Conservation (phyloP, 257 asterid species). For the Solanum tacnaense region DNA sequence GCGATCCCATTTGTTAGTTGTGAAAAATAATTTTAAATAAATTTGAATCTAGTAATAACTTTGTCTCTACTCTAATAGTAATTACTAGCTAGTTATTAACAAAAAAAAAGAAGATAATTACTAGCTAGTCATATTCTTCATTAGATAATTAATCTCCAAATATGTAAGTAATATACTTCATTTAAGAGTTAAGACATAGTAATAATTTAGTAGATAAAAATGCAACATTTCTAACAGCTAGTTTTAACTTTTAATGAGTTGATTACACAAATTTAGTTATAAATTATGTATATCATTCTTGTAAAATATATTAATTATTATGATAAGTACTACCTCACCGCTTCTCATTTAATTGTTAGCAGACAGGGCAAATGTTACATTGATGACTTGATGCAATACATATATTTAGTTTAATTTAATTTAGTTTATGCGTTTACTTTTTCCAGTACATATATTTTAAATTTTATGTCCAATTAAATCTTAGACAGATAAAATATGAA, state of each 20-base stretch:
- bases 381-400: neutral
- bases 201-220: neutral
- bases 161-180: neutral
- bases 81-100: neutral
- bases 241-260: neutral
- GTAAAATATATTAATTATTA: too few relatives aligned
- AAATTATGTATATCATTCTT: too few relatives aligned
- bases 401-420: neutral
- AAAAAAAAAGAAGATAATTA: neutral
- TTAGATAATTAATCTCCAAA: neutral
- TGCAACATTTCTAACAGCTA: neutral
- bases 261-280: neutral
- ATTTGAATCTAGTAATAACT: neutral
- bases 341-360: neutral
- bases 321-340: neutral
- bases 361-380: neutral
- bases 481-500: neutral
- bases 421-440: neutral
- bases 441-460: neutral
- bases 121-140: neutral
- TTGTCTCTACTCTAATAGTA: neutral
- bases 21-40: neutral
- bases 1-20: neutral
- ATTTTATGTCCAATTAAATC: neutral
- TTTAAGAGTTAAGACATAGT: neutral